Evolutionary conservation across 148 eudicot genomes (phyloP), one percentile per base, ranked within the genome.

Genomic region (Chenopodium suecicum): DNA sequence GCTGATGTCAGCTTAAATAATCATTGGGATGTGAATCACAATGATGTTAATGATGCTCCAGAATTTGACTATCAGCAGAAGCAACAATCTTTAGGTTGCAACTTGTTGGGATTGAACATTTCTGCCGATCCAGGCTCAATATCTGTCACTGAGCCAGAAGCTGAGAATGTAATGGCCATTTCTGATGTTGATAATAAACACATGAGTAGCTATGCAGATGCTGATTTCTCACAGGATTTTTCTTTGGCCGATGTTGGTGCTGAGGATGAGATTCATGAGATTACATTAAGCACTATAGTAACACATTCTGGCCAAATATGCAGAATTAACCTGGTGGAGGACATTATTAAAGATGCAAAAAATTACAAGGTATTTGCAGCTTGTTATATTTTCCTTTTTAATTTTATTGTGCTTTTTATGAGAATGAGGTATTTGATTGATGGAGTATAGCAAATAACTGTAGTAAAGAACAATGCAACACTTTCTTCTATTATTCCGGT

Each of bases 341-440:
- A 87, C 63, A 83, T 90, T 46, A 87, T 93, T 85, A 87, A 88
- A 79, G 89, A 91, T 78, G 94, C 98, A 29, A 91, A 81, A 85
- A 83, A 80, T 79, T 89, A 92, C 88, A 91, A 94, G 97, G 98
- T 94, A 89, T 60, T 50, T 81, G 1, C 50, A n/a, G 9, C 56
- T 34, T 23, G 19, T 50, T 2, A 50, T 50, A 29, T 50, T 46
- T 34, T 64, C n/a, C 20, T 27, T 77, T 63, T 20, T 37, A 2
- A 19, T 75, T 58, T 14, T 17, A 58, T 63, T 54, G 78, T 29
- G 66, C 32, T 71, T 68, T 29, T 5, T 23, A 47, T 54, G 14
- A 13, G 2, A 78, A 72, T 80, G 73, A 32, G 54, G 48, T 41
- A 41, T 58, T 17, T 48, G 25, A 7, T 67, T 29, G 70, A 78